Conservation (phyloP, 345 rosid genomes). For the Populus davidiana region DNA sequence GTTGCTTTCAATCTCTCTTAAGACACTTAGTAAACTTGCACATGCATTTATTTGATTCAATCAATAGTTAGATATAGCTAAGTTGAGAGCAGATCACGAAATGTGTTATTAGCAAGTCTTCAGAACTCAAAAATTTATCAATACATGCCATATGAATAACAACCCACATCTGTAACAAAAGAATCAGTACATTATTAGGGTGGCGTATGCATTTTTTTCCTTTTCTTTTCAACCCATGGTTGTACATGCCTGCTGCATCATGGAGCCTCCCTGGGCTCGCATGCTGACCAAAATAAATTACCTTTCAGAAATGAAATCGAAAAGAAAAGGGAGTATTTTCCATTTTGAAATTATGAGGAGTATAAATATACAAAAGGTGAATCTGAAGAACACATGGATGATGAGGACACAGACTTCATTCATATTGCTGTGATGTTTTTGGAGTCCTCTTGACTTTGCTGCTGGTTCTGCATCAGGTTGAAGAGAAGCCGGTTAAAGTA, state of each 20-base stretch:
- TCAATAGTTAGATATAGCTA: not conserved
- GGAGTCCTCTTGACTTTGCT: constrained; percentile 28
- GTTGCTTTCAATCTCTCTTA: not conserved
- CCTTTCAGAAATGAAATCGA: not conserved
- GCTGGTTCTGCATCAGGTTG: constrained; percentile 37
- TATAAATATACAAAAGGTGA: not conserved
- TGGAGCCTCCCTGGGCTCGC: not conserved
- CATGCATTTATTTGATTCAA: not conserved
- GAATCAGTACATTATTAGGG: not conserved
- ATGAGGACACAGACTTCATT: constrained; percentile 7
- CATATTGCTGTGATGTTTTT: constrained; percentile 10
- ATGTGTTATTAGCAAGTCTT: not conserved
- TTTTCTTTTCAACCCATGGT: no score
- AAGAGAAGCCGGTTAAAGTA: constrained; percentile 19
- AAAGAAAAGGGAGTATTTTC: not conserved
- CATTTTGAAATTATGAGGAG: not conserved
- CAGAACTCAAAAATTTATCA: not conserved
- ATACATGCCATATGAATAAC: constrained; percentile 6
- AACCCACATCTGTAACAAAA: not conserved
- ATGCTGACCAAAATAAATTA: not conserved
- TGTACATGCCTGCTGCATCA: not conserved
- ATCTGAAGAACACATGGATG: not conserved
- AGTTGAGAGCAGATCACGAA: not conserved
- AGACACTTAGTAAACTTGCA: not conserved
- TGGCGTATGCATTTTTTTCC: not conserved